Percentiles rank a stretch among this genome's conserved stretches.
phyloP scores from a whole-genome alignment of 441 rosid genomes.

The Euphorbia celastroides region DNA sequence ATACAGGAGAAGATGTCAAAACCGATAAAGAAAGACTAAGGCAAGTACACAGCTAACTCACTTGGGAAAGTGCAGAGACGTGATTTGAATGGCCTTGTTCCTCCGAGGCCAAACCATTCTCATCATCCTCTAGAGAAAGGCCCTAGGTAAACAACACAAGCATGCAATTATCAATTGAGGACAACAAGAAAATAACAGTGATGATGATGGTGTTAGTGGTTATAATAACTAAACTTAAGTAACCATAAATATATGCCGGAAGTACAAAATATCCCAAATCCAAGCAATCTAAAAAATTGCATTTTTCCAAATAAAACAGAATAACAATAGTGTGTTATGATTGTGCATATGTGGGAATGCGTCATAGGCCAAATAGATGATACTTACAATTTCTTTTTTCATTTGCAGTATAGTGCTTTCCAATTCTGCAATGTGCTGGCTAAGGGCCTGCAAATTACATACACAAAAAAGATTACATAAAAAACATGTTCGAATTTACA shows the following conservation, averaged over 20 bases:
- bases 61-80: constrained; percentile 27
- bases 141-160: constrained; percentile 29
- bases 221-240: not conserved
- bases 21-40: not conserved
- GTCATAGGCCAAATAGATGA: not conserved
- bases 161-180: constrained; percentile 4
- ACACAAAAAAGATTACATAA: constrained; percentile 8
- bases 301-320: too few species aligned
- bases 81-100: constrained; percentile 24
- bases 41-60: constrained; percentile 20
- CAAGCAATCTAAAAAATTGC: too few species aligned
- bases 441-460: constrained; percentile 61
- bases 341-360: not conserved
- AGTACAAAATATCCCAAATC: not conserved
- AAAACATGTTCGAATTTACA: constrained; percentile 2
- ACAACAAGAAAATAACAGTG: not conserved
- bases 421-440: constrained; percentile 87
- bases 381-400: constrained; percentile 77
- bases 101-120: constrained; percentile 27
- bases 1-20: not conserved
- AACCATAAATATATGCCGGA: not conserved
- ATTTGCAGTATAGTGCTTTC: constrained; percentile 69
- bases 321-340: not conserved
- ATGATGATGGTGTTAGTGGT: not conserved
- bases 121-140: constrained; percentile 25